Percentiles rank a stretch among this genome's conserved stretches.
Evolutionary conservation across 768 basidiomycete genomes (phyloP).

Genomic region (Phylloporus sp.): DNA sequence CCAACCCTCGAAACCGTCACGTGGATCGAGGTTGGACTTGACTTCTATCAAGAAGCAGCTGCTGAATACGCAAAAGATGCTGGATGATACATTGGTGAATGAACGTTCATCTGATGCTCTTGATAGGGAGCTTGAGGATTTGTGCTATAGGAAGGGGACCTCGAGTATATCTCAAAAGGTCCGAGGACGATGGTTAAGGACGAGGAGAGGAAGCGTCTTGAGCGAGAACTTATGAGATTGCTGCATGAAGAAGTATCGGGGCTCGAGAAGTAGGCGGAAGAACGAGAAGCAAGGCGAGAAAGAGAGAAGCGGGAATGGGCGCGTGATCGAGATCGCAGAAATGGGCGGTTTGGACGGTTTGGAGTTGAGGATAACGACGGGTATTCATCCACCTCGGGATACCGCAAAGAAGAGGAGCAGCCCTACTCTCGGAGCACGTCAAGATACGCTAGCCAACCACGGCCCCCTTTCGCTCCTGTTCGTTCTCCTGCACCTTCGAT

Average conservation of each 20-base stretch:
- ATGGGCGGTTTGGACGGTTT: conserved; percentile 75
- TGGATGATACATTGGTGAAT: conserved; percentile 70
- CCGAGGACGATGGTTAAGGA: conserved; percentile 71
- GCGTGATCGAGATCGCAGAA: conserved; percentile 77
- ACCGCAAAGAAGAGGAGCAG: conserved; percentile 47
- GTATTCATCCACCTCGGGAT: conserved; percentile 31
- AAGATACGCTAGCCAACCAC: conserved; percentile 36
- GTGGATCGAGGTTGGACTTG: conserved; percentile 66
- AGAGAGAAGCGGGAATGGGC: conserved; percentile 76
- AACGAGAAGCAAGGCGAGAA: conserved; percentile 69
- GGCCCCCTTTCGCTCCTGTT: conserved; percentile 49
- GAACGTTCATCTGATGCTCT: conserved; percentile 84
- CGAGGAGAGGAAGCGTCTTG: conserved; percentile 79
- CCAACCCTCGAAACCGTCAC: too few species aligned
- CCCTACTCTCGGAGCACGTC: conserved; percentile 43
- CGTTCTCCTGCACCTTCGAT: conserved; percentile 57
- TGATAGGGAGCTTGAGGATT: conserved; percentile 84
- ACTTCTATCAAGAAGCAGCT: conserved; percentile 82
- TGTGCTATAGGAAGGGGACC: conserved; percentile 84
- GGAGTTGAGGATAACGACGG: too few species aligned
- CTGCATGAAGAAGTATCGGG: conserved; percentile 91
- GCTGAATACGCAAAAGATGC: conserved; percentile 70
- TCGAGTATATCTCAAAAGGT: conserved; percentile 81
- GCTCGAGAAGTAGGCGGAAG: conserved; percentile 79
- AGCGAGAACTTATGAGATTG: conserved; percentile 79